Percentiles rank a stretch among this genome's conserved stretches.
These are phyloP conservation scores for Mediolabrus comicus DNA, from an alignment of 108 stramenopile genomes.

Conservation along the genomic window DNA sequence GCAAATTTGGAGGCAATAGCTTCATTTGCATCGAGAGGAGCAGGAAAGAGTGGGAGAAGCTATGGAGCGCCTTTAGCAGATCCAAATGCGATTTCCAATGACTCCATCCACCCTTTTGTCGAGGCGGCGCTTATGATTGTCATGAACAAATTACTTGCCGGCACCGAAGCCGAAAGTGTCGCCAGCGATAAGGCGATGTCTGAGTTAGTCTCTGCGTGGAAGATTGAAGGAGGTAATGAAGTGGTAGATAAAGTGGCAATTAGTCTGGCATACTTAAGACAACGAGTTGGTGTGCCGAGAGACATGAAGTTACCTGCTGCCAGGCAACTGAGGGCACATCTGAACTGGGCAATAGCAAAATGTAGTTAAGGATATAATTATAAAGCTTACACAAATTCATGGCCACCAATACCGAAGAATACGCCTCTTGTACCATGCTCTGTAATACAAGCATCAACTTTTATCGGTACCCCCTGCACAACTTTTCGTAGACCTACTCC, in stretches of 20 bases:
- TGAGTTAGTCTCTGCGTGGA: slow-evolving; percentile 46
- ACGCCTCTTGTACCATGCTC: slow-evolving; percentile 67
- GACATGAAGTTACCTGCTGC: slow-evolving; percentile 92
- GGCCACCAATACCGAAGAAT: slow-evolving; percentile 66
- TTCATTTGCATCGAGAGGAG: slow-evolving; percentile 84
- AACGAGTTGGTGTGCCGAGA: slow-evolving; percentile 91
- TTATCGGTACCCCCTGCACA: slow-evolving; percentile 81
- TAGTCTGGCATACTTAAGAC: slow-evolving; percentile 82
- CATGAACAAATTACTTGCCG: slow-evolving; percentile 62
- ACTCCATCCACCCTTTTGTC: slow-evolving; percentile 57
- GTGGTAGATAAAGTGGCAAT: slow-evolving; percentile 44
- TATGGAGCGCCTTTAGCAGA: slow-evolving; percentile 82
- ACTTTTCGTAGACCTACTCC: slow-evolving; percentile 77
- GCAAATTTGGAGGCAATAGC: slow-evolving; percentile 80
- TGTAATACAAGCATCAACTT: slow-evolving; percentile 62
- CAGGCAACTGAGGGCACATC: slow-evolving; percentile 76
- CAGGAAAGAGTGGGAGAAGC: slow-evolving; percentile 69
- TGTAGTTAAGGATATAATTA: background rate
- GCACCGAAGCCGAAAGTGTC: slow-evolving; percentile 22
- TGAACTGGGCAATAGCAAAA: slow-evolving; percentile 65
- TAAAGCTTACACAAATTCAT: slow-evolving; percentile 61
- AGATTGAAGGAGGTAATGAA: slow-evolving; percentile 60
- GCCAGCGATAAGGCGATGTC: slow-evolving; percentile 39
- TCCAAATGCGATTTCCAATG: slow-evolving; percentile 79
- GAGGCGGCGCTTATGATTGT: slow-evolving; percentile 64